Conservation (phyloP, 345 rosid species). For the Brassica nigra region DNA sequence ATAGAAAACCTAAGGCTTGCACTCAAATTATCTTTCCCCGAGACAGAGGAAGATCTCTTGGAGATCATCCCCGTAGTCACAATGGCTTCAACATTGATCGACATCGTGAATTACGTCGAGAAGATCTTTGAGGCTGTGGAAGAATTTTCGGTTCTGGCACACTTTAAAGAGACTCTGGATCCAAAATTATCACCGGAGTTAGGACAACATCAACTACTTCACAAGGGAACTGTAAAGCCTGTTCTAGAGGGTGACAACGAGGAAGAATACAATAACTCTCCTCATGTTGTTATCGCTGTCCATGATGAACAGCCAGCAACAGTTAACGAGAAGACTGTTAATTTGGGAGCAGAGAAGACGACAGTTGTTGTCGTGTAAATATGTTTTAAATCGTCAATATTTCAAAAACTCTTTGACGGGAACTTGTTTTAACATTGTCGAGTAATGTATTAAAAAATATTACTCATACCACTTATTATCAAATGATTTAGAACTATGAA, state of each 20-base stretch:
- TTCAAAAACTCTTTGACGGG: constrained; percentile 6
- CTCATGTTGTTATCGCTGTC: constrained; percentile 48
- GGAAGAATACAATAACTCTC: neutral
- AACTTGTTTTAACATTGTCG: neutral
- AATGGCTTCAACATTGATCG: constrained; percentile 58
- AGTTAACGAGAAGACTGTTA: constrained; percentile 26
- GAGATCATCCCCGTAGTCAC: constrained; percentile 59
- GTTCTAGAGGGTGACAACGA: constrained; percentile 41
- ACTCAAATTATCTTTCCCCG: constrained; percentile 40
- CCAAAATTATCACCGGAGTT: constrained; percentile 46
- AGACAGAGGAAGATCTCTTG: constrained; percentile 44
- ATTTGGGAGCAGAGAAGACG: constrained; percentile 12
- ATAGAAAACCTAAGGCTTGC: constrained; percentile 45
- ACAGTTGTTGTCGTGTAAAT: constrained; percentile 37
- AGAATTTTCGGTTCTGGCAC: constrained; percentile 60
- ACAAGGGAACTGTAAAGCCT: constrained; percentile 60
- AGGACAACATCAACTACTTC: constrained; percentile 51
- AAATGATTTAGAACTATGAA: neutral
- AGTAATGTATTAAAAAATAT: neutral
- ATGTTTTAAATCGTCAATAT: neutral
- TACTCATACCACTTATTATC: neutral
- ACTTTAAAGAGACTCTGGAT: constrained; percentile 48
- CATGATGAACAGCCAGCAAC: constrained; percentile 36
- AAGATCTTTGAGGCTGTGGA: constrained; percentile 52
- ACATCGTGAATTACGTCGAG: constrained; percentile 52